A percentile compares a stretch with the other conserved stretches of the same genome.
Conservation (phyloP, 148 eudicot species). For the Silene latifolia region DNA sequence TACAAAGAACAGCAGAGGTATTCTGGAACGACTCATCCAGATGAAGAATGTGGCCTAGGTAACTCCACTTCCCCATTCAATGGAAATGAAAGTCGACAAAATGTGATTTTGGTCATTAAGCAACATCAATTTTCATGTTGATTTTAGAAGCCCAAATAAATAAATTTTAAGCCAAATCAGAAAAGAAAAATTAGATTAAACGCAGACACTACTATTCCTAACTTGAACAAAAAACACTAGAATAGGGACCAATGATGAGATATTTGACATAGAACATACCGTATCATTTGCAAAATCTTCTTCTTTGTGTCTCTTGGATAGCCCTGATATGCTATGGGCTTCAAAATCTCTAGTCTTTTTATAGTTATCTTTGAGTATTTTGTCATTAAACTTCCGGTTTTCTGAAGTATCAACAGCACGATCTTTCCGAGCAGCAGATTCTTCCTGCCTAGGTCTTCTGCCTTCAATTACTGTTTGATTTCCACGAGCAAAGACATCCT, state of each 20-base stretch:
- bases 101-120: background rate
- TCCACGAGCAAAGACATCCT: conserved; percentile 48
- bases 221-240: conserved; percentile 7
- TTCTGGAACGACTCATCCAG: background rate
- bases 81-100: background rate
- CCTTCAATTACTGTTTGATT: conserved; percentile 51
- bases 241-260: conserved; percentile 12
- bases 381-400: conserved; percentile 46
- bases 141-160: background rate
- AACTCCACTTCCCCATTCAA: background rate
- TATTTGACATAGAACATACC: conserved; percentile 59
- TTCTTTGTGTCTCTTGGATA: conserved; percentile 60
- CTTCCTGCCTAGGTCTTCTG: conserved; percentile 73
- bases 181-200: background rate
- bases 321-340: conserved; percentile 39
- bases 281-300: conserved; percentile 55
- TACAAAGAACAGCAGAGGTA: background rate
- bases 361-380: conserved; percentile 47
- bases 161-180: background rate
- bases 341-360: conserved; percentile 64
- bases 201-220: background rate
- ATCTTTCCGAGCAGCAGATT: conserved; percentile 48
- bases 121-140: conserved; percentile 10
- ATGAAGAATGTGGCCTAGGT: background rate
- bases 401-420: conserved; percentile 52